These are phyloP conservation scores for Naegleria gruberi DNA, from an alignment of 208 protist species.

Conservation along the genomic window DNA sequence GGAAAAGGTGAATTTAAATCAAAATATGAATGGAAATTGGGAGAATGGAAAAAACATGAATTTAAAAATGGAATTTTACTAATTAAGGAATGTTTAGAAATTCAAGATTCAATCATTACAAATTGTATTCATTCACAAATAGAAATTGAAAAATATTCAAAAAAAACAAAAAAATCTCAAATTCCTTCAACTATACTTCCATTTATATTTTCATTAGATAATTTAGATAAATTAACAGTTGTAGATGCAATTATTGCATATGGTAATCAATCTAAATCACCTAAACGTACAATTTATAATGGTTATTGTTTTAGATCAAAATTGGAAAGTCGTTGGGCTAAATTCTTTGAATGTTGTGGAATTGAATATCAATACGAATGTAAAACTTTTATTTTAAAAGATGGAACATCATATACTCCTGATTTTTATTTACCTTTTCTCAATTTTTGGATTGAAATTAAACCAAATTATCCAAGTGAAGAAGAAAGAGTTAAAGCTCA, in stretches of 20 bases:
- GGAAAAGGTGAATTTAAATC: neutral
- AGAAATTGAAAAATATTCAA: neutral
- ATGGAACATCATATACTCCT: neutral
- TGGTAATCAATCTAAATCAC: neutral
- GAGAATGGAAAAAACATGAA: neutral
- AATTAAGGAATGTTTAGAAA: neutral
- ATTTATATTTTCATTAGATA: neutral
- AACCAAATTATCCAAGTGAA: slow-evolving; percentile 18
- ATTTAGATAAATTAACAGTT: neutral
- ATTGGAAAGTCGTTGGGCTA: slow-evolving; percentile 4
- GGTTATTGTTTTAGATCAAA: slow-evolving; percentile 10
- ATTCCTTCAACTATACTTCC: neutral
- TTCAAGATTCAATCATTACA: neutral
- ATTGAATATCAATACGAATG: neutral
- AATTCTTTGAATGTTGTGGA: neutral
- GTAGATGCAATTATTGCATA: neutral
- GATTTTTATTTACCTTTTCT: slow-evolving; percentile 7
- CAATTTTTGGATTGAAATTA: slow-evolving; percentile 20
- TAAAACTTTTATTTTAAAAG: neutral
- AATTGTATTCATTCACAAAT: neutral
- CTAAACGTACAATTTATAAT: neutral
- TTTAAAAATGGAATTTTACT: neutral
- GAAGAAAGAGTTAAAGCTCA: slow-evolving; percentile 12
- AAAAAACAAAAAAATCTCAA: neutral
- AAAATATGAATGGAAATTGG: neutral